A percentile compares a stretch with the other conserved stretches of the same genome.
These are phyloP conservation scores for Funneliformis mosseae DNA, from an alignment of 192 early-diverging fungal genomes.

Conservation along the genomic window DNA sequence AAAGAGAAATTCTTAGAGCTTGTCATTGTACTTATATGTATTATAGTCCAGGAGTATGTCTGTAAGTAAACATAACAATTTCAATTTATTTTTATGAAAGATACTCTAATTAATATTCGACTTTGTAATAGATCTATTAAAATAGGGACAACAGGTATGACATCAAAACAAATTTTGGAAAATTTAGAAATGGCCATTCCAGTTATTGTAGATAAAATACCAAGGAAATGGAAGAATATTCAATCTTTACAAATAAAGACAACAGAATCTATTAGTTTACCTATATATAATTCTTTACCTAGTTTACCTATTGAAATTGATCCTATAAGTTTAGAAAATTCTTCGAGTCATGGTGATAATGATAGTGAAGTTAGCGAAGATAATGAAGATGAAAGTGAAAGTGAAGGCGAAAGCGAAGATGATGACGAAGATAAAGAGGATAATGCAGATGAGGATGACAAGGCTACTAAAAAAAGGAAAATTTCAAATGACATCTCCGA, in stretches of 20 bases:
- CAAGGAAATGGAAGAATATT: slow-evolving; percentile 82
- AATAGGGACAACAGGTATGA: slow-evolving; percentile 67
- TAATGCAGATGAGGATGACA: not conserved
- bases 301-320: not conserved
- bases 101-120: not conserved
- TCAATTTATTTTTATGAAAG: slow-evolving; percentile 26
- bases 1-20: slow-evolving; percentile 62
- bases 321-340: not conserved
- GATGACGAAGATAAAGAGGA: not conserved
- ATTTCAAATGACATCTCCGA: not conserved
- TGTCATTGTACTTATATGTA: slow-evolving; percentile 66
- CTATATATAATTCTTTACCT: slow-evolving; percentile 66
- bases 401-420: too few relatives aligned
- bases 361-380: not conserved
- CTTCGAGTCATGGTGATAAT: not conserved
- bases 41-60: slow-evolving; percentile 60
- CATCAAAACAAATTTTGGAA: slow-evolving; percentile 63
- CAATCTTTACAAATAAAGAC: slow-evolving; percentile 87
- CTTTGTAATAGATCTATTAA: slow-evolving; percentile 62
- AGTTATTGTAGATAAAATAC: slow-evolving; percentile 64
- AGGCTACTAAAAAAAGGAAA: not conserved
- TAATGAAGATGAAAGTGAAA: not conserved
- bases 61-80: slow-evolving; percentile 44
- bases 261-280: slow-evolving; percentile 74
- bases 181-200: slow-evolving; percentile 74